Evolutionary conservation across 2,329 filamentous ascomycete genomes (phyloP), one percentile per base, ranked within the genome.

Genomic region (Ophiostoma novo-ulmi): DNA sequence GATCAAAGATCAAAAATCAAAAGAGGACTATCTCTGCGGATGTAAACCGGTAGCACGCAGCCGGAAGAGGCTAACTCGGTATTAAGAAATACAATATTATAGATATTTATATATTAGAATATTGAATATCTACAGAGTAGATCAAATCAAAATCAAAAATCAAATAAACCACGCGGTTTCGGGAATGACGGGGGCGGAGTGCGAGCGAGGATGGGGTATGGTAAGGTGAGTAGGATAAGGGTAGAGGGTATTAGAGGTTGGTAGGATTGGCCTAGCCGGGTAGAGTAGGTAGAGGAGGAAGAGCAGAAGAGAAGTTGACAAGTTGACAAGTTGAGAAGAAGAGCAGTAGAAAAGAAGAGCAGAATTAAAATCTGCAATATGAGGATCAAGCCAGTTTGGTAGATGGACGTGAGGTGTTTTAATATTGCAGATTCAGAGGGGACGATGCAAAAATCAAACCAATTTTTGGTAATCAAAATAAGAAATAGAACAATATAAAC

Each of bases 141-240:
- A 31, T 31, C 31, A 31, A 31, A n/a, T n/a, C 20, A 38, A 39
- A 64, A 38, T 36, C 2, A n/a, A 38, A 17, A 31, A 52, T 36
- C 22, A 35, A 39, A 36, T 64, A 22, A 41, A 68, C 52, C 68
- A 68, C 68, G 68, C 70, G 70, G 67, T 63, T 71, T 65, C 65
- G 41, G 68, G 58, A 69, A 58, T 67, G 58, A 44, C 58, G 69
- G 71, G 71, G 58, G 63, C n/a, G 39, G 58, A 61, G 55, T 31
- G 26, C 17, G 48, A 35, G 41, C 36, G 65, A 26, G 65, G 66
- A 61, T 58, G n/a, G n/a, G n/a, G 61, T 48, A 58, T 39, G 65
- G 48, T 31, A 26, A 31, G 69, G 39, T 48, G 48, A 22, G 52
- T 10, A 48, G 44, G 44, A 48, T 48, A 48, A 48, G 44, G 14